These are phyloP conservation scores for Plectranthus barbatus DNA, from an alignment of 257 asterid species.

Conservation along the genomic window DNA sequence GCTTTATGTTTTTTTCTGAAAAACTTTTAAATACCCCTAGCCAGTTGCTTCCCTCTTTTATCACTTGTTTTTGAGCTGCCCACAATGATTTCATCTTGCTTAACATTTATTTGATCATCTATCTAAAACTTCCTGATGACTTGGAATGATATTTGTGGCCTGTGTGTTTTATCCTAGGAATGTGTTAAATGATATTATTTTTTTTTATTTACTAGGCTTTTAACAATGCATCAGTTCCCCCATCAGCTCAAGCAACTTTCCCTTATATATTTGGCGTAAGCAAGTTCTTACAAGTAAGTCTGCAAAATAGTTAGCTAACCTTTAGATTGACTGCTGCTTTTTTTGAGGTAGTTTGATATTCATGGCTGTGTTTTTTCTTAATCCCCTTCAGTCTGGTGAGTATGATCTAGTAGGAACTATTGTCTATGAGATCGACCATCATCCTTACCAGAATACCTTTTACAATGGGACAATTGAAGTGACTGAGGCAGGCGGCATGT, in stretches of 20 bases:
- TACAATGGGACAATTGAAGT: constrained; percentile 95
- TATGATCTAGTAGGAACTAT: constrained; percentile 86
- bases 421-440: constrained; percentile 78
- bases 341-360: neutral
- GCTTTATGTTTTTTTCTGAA: neutral
- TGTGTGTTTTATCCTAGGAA: neutral
- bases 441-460: constrained; percentile 74
- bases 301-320: neutral
- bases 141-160: neutral
- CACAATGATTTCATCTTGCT: neutral
- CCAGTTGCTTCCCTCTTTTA: neutral
- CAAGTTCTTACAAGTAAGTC: constrained; percentile 92
- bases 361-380: neutral
- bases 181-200: neutral
- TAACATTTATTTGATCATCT: neutral
- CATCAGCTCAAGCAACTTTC: constrained; percentile 87
- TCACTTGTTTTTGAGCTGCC: neutral
- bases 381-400: constrained; percentile 72
- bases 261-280: constrained; percentile 79
- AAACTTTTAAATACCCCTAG: neutral
- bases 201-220: constrained; percentile 45
- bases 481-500: constrained; percentile 65
- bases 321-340: constrained; percentile 8
- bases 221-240: constrained; percentile 83
- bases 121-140: neutral